Evolutionary conservation across 2,329 filamentous ascomycete genomes (phyloP), one percentile per base, ranked within the genome.

Genomic region (Talaromyces piceae): DNA sequence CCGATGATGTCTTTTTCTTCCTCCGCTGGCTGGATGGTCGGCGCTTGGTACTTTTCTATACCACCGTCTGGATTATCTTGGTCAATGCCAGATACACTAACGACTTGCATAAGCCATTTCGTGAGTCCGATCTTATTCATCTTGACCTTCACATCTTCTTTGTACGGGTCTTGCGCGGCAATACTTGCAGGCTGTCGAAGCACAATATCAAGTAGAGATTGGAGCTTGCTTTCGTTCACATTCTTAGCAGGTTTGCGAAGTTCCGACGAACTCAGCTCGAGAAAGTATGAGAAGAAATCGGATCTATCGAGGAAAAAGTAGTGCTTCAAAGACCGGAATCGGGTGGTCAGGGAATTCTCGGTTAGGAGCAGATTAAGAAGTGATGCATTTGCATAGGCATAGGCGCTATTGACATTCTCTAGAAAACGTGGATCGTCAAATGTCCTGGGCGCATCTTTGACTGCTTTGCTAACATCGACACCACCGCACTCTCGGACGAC

Each of bases 301-400:
- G 93, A 96, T 7, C 91, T 87, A 61, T 97, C 91, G 56, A 98
- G 83, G 76, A 98, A 98, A 75, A 97, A 98, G 73, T 98, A 98
- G 70, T 98, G 93, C 67, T 98, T 98, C 33, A 98, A 76, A 12
- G 91, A 97, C 43, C 86, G 83, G 51, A 98, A 78, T 31, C 93
- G 82, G 25, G 88, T 86, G 0, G 91, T 91, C 4, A 98, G 79
- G 11, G 88, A 88, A 65, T 98, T 93, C 5, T 93, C 93, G 0
- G 91, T 97, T 37, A 98, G 78, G 2, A 98, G 82, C 0, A 98
- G 78, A 54, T 90, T 86, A 71, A 98, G 84, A 20, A 98, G 77
- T 6, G 91, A 95, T 52, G 91, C 87, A 69, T 98, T 98, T 49
- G 93, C 93, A 65, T 96, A 87, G 0, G 91, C 90, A 63, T 98